Base-by-base conservation (phyloP, 2,329 filamentous ascomycete genomes). In the Penicillium olsonii region DNA sequence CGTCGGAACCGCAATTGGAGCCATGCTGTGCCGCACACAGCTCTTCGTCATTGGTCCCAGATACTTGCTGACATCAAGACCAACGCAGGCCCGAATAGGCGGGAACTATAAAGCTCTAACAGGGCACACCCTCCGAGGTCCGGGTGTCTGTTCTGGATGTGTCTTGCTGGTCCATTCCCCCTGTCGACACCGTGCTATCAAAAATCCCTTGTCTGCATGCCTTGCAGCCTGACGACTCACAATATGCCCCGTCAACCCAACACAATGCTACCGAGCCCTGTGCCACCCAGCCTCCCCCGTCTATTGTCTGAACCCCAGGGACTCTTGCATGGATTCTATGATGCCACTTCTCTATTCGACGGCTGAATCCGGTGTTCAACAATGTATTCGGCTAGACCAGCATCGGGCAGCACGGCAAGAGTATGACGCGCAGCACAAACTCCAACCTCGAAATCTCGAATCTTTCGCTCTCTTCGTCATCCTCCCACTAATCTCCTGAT, bases 181-280 rank as follows among this genome's bases (percentile, higher is more conserved):
- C 42, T 19, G 22, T 48, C 42, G 39, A 46, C 48, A 29, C 41
- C 42, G 50, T 46, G 47, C 31, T 39, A 19, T 41, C 50, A 48
- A 45, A 45, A 26, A 43, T 26, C 43, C 49, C 15, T 55, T 37
- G n/a, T 19, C 22, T 41, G 48, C 46, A 59, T 61, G 57, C 59
- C 59, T 61, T 51, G 42, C 51, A 59, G 52, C 59, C 59, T 61
- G 51, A 60, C 51, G 37, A 54, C 37, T 48, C 37, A 42, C 50
- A 43, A 59, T 55, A 56, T 59, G 48, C 41, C 47, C 56, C 48
- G 48, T 62, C 46, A 50, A 56, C 49, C 48, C 48, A 51, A 40
- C 46, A 40, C 46, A 44, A 47, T 35, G 43, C 44, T 45, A 53
- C 48, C 55, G 50, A 61, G 59, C 54, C 57, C 59, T 38, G 54